Evolutionary conservation across 2,329 filamentous ascomycete genomes (phyloP).

Genomic region (Fusarium sp.): DNA sequence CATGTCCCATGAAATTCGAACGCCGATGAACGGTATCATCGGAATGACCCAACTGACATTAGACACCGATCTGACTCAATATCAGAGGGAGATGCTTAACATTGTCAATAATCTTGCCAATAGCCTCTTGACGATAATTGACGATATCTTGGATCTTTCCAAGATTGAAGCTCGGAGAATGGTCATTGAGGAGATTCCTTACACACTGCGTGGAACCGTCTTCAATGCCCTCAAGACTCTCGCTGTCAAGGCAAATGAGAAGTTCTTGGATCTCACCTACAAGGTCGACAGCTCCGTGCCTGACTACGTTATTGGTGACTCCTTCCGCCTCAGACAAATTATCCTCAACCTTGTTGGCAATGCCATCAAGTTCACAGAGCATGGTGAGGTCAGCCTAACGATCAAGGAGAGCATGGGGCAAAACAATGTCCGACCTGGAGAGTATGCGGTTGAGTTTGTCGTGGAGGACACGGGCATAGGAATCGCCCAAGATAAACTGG

Average conservation of each 20-base stretch:
- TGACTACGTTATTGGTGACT: constrained; percentile 95
- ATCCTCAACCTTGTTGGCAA: constrained; percentile 98
- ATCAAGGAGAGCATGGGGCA: constrained; percentile 75
- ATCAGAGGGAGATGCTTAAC: constrained; percentile 97
- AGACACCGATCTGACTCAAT: constrained; percentile 92
- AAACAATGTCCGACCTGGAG: constrained; percentile 71
- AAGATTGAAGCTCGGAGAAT: constrained; percentile 96
- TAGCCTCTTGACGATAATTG: constrained; percentile 95
- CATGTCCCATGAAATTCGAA: constrained; percentile 98
- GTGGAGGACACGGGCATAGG: constrained; percentile 97
- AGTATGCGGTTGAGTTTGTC: constrained; percentile 95
- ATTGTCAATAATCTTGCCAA: constrained; percentile 97
- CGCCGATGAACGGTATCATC: constrained; percentile 97
- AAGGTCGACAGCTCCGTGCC: constrained; percentile 93
- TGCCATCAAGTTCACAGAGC: constrained; percentile 98
- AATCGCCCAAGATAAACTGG: constrained; percentile 93
- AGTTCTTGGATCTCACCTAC: constrained; percentile 91
- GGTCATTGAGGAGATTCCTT: constrained; percentile 98
- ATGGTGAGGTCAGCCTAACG: constrained; percentile 94
- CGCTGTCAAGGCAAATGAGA: constrained; percentile 97
- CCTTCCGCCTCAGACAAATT: constrained; percentile 94
- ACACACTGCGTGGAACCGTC: constrained; percentile 91
- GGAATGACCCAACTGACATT: constrained; percentile 97
- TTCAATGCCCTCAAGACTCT: constrained; percentile 98
- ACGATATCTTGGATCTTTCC: constrained; percentile 78